phyloP scores from a whole-genome alignment of 306 rosid species.

The Quercus berberidifolia region DNA sequence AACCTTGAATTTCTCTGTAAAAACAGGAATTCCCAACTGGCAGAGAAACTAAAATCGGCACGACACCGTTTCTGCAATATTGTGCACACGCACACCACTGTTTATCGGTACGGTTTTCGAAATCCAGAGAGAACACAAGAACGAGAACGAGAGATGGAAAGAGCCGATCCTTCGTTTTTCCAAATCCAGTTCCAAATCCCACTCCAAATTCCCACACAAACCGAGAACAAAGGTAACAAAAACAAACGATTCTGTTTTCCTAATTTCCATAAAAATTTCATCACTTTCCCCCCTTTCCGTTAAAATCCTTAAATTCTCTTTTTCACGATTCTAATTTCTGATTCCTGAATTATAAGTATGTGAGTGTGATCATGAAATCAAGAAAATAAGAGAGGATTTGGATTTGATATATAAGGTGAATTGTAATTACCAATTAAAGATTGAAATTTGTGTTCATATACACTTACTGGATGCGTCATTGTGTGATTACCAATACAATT shows the following conservation, averaged over 20 bases:
- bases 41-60: neutral
- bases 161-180: slow-evolving; percentile 10
- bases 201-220: slow-evolving; percentile 10
- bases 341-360: neutral
- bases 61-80: neutral
- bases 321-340: neutral
- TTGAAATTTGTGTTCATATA: too few relatives aligned
- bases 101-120: neutral
- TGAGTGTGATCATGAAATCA: neutral
- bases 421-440: too few relatives aligned
- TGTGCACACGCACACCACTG: neutral
- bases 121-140: neutral
- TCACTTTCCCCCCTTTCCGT: neutral
- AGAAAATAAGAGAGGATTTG: neutral
- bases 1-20: too few relatives aligned
- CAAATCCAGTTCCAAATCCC: slow-evolving; percentile 1
- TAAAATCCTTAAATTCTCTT: neutral
- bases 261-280: neutral
- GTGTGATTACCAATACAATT: too few relatives aligned
- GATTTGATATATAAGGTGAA: neutral
- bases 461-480: too few relatives aligned
- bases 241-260: neutral
- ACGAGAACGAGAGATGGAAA: neutral
- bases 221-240: neutral
- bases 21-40: neutral